Percentiles rank a stretch among this genome's conserved stretches.
These are phyloP conservation scores for Bolboschoenus planiculmis DNA, from an alignment of 176 grass and related monocot species.

Conservation along the genomic window DNA sequence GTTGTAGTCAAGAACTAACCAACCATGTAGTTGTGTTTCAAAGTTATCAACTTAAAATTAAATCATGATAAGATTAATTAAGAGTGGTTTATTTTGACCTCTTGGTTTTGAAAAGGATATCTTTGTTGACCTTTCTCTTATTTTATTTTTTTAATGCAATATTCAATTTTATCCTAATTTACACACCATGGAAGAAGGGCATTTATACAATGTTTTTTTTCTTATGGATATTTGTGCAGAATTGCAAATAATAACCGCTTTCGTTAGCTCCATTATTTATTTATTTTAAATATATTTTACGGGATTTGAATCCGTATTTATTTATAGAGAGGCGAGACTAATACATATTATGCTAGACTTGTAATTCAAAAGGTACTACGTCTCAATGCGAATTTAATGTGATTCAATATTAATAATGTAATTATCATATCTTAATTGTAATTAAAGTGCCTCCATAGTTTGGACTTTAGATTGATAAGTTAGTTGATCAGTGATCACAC, in stretches of 20 bases:
- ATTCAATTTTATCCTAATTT: no score
- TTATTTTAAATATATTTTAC: no score
- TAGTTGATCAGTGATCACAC: slow-evolving; percentile 8
- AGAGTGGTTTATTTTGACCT: background rate
- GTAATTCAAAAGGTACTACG: no score
- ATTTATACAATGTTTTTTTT: background rate
- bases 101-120: background rate
- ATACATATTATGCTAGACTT: no score
- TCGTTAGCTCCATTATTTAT: no score
- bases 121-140: no score
- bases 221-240: background rate
- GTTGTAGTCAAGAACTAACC: background rate
- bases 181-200: background rate
- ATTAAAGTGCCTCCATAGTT: background rate
- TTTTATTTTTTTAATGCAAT: no score
- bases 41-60: no score
- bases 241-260: background rate
- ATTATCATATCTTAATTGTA: background rate
- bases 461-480: background rate
- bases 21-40: background rate
- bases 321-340: no score
- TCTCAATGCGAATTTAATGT: background rate
- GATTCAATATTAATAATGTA: background rate
- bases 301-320: no score
- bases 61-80: background rate